Evolutionary conservation across 345 rosid genomes (phyloP).

Genomic region (Ceriops zippeliana): DNA sequence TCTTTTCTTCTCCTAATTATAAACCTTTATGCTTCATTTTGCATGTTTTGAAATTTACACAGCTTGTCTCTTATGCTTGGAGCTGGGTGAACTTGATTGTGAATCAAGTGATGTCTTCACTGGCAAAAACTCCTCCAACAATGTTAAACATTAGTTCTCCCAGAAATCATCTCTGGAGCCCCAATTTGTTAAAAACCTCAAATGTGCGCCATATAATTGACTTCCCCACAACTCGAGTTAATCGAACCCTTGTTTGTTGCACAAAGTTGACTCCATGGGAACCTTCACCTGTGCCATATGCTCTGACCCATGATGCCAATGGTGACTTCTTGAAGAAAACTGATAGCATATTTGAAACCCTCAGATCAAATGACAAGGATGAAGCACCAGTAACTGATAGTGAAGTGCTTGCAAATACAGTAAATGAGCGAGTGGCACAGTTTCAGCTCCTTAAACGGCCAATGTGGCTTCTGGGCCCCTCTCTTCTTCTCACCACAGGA

Average conservation of each 20-base stretch:
- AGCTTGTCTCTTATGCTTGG: slow-evolving; percentile 1
- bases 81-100: slow-evolving; percentile 23
- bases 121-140: slow-evolving; percentile 35
- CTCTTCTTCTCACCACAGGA: slow-evolving; percentile 74
- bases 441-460: slow-evolving; percentile 79
- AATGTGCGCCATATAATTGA: slow-evolving; percentile 10
- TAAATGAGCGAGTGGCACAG: slow-evolving; percentile 19
- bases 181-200: slow-evolving; percentile 26
- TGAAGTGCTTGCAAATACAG: slow-evolving; percentile 25
- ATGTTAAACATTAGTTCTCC: slow-evolving; percentile 22
- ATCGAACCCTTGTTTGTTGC: slow-evolving; percentile 37
- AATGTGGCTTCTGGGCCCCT: slow-evolving; percentile 83
- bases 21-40: no score
- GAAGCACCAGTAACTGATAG: slow-evolving; percentile 30
- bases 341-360: slow-evolving; percentile 50
- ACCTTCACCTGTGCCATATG: slow-evolving; percentile 45
- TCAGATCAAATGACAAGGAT: slow-evolving; percentile 32
- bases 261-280: slow-evolving; percentile 62
- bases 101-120: slow-evolving; percentile 48
- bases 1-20: no score
- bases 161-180: slow-evolving; percentile 26
- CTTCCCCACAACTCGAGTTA: slow-evolving; percentile 17
- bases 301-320: slow-evolving; percentile 43
- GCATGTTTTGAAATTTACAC: neutral
- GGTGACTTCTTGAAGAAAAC: slow-evolving; percentile 44